Evolutionary conservation across 2,329 filamentous ascomycete genomes (phyloP).

Genomic region (Alternaria rosae): DNA sequence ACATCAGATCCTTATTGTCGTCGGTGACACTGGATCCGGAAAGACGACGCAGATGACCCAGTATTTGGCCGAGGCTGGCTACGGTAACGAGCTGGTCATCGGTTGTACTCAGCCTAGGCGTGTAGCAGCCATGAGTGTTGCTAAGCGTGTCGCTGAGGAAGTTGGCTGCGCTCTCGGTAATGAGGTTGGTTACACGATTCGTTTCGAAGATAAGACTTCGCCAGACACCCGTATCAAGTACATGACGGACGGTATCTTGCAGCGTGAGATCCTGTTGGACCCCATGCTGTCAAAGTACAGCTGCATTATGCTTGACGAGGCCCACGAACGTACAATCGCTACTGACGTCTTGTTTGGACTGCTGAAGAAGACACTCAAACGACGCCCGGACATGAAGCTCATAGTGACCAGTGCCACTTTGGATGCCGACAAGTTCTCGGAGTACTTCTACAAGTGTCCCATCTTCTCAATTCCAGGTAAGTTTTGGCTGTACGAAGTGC

Average conservation of each 20-base stretch:
- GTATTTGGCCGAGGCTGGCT: slow-evolving; percentile 91
- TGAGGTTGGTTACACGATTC: slow-evolving; percentile 97
- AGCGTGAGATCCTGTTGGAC: slow-evolving; percentile 96
- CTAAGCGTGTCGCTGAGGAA: slow-evolving; percentile 96
- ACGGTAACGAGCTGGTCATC: slow-evolving; percentile 85
- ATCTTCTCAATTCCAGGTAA: slow-evolving; percentile 89
- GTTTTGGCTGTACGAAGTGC: neutral
- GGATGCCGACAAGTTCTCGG: slow-evolving; percentile 96
- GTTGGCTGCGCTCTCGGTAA: slow-evolving; percentile 92
- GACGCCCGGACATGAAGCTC: slow-evolving; percentile 91
- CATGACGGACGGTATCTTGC: slow-evolving; percentile 99
- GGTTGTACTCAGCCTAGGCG: slow-evolving; percentile 96
- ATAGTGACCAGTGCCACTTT: slow-evolving; percentile 99
- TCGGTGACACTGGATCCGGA: slow-evolving; percentile 95
- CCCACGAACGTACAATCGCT: slow-evolving; percentile 95
- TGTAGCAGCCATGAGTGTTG: slow-evolving; percentile 98
- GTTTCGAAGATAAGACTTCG: slow-evolving; percentile 94
- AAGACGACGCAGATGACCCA: slow-evolving; percentile 98
- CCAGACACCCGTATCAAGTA: slow-evolving; percentile 94
- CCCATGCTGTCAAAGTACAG: slow-evolving; percentile 90
- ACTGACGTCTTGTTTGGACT: slow-evolving; percentile 98
- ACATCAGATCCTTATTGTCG: slow-evolving; percentile 93
- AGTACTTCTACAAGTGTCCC: slow-evolving; percentile 94
- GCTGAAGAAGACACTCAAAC: slow-evolving; percentile 84
- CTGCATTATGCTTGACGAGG: slow-evolving; percentile 98